Evolutionary conservation across 179 eudicot genomes (phyloP).

Genomic region (Corrigiola litoralis): DNA sequence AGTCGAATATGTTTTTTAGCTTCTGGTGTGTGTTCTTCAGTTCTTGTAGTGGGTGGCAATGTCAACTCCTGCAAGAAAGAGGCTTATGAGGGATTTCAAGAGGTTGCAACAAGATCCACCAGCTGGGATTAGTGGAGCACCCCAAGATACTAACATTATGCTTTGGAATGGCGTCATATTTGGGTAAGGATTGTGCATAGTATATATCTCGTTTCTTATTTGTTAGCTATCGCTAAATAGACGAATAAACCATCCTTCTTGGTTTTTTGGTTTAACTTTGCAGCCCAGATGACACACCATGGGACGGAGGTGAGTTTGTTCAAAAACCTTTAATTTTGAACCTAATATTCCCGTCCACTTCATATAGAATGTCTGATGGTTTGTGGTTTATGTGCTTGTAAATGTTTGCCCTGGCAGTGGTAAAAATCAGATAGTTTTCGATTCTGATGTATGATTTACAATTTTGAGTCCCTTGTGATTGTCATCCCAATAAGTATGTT

Average conservation of each 20-base stretch:
- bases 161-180: conserved; percentile 88
- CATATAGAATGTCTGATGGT: background rate
- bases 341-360: background rate
- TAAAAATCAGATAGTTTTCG: no score
- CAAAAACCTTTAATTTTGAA: background rate
- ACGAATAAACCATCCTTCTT: conserved; percentile 4
- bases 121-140: conserved; percentile 77
- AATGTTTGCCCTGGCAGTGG: no score
- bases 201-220: background rate
- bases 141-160: conserved; percentile 75
- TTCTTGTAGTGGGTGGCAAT: conserved; percentile 31
- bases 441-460: no score
- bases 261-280: conserved; percentile 21
- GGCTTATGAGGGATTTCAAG: conserved; percentile 81
- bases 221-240: background rate
- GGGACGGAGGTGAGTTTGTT: conserved; percentile 71
- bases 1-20: background rate
- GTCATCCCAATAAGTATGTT: no score
- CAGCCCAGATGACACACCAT: conserved; percentile 83
- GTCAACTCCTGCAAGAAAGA: conserved; percentile 74
- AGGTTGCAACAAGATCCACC: conserved; percentile 86
- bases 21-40: background rate
- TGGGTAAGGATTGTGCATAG: conserved; percentile 37
- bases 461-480: no score
- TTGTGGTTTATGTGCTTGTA: no score